Conservation (phyloP, 352 stramenopile species). For the Phytophthora fragariae region DNA sequence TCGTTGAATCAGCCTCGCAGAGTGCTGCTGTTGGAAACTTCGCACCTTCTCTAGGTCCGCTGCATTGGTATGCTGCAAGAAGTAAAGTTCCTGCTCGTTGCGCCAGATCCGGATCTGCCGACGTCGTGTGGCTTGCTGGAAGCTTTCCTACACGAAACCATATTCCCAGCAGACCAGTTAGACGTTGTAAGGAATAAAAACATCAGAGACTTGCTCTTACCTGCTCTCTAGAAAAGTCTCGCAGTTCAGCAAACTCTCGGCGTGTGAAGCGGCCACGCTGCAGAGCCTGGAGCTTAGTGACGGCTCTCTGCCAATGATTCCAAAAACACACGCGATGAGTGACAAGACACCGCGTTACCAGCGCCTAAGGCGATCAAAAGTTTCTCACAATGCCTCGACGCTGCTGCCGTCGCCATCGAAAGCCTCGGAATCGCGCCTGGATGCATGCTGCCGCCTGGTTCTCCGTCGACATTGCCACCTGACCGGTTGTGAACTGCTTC, state of each 20-base stretch:
- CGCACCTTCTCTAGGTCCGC: slow-evolving; percentile 54
- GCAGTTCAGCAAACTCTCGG: slow-evolving; percentile 56
- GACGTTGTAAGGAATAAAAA: slow-evolving; percentile 1
- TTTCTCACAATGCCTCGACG: slow-evolving; percentile 44
- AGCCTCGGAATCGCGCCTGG: slow-evolving; percentile 61
- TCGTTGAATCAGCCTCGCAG: slow-evolving; percentile 53
- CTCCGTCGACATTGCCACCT: slow-evolving; percentile 13
- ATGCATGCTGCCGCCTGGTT: slow-evolving; percentile 61
- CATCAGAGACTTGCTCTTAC: slow-evolving; percentile 19
- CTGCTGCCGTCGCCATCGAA: slow-evolving; percentile 41
- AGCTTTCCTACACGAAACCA: slow-evolving; percentile 43
- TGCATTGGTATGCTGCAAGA: slow-evolving; percentile 65
- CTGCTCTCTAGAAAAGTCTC: slow-evolving; percentile 64
- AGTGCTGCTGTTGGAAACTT: slow-evolving; percentile 51
- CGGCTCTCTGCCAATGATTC: slow-evolving; percentile 41
- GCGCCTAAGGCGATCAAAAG: slow-evolving; percentile 8
- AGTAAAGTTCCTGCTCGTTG: slow-evolving; percentile 73
- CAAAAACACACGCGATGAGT: slow-evolving; percentile 5
- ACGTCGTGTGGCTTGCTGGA: slow-evolving; percentile 50
- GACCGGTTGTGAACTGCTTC: neutral
- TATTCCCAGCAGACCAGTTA: neutral
- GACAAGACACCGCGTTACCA: neutral
- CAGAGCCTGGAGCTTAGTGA: slow-evolving; percentile 63
- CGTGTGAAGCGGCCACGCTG: slow-evolving; percentile 69
- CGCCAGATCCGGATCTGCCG: slow-evolving; percentile 63